Percentiles rank a stretch among this genome's conserved stretches.
phyloP scores from a whole-genome alignment of 1,284 basidiomycete genomes.

The Irpex sp. region DNA sequence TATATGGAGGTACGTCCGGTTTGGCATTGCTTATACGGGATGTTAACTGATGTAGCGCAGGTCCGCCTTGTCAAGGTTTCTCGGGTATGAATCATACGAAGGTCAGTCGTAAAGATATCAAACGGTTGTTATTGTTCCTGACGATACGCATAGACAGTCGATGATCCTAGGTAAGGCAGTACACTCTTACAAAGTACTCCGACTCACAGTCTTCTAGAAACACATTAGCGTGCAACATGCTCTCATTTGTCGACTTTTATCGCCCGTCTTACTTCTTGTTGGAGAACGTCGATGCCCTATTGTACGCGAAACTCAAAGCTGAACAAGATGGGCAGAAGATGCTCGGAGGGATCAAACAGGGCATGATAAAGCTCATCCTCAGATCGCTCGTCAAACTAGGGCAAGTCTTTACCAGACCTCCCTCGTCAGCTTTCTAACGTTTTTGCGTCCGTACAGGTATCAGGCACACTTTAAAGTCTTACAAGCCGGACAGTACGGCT shows the following conservation, averaged over 20 bases:
- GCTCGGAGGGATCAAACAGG: conserved; percentile 43
- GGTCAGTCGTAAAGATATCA: conserved; percentile 29
- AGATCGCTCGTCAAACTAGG: conserved; percentile 56
- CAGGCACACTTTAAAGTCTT: conserved; percentile 61
- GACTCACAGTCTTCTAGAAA: conserved; percentile 33
- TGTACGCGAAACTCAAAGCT: conserved; percentile 40
- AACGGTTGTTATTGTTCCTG: background rate
- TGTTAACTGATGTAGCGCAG: conserved; percentile 27
- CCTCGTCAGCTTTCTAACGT: background rate
- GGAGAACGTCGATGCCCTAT: conserved; percentile 65
- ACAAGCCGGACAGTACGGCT: conserved; percentile 67
- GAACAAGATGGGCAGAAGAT: conserved; percentile 18
- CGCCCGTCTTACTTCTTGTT: conserved; percentile 59
- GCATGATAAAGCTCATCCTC: conserved; percentile 62
- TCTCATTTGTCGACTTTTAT: conserved; percentile 72
- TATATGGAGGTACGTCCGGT: conserved; percentile 54
- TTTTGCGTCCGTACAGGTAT: conserved; percentile 40
- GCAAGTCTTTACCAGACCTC: conserved; percentile 30
- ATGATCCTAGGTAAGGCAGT: conserved; percentile 50
- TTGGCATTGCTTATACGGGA: background rate
- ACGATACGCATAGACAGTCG: conserved; percentile 37
- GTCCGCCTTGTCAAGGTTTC: conserved; percentile 71
- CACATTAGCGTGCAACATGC: conserved; percentile 62
- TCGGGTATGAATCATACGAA: conserved; percentile 56
- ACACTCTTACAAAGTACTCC: background rate